Percentiles rank a stretch among this genome's conserved stretches.
Conservation (phyloP, 768 basidiomycete species). For the Boletales sp. region DNA sequence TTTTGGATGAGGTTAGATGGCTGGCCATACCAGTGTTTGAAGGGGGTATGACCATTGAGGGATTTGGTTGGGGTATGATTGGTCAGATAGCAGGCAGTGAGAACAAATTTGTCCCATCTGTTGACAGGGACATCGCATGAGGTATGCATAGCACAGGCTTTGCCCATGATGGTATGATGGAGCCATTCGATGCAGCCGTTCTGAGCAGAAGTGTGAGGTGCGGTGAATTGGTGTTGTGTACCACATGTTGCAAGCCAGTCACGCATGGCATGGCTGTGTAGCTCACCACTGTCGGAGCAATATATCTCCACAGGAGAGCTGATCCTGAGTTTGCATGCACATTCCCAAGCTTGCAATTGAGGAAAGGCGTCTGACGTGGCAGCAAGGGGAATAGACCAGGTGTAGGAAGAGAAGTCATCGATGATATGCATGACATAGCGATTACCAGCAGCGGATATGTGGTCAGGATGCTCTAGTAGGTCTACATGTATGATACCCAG, state of each 20-base stretch:
- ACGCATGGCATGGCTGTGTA: neutral
- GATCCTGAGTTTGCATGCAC: neutral
- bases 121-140: no score
- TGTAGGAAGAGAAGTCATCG: slow-evolving; percentile 8
- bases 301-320: no score
- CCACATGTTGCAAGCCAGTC: neutral
- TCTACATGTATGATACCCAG: slow-evolving; percentile 24
- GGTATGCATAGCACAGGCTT: neutral
- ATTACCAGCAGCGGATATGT: neutral
- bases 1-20: neutral
- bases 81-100: neutral
- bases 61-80: neutral
- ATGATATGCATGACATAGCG: slow-evolving; percentile 7
- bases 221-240: neutral
- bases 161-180: neutral
- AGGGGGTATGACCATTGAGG: neutral
- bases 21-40: no score
- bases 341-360: slow-evolving; percentile 33
- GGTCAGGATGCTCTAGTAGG: slow-evolving; percentile 18
- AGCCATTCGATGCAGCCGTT: neutral
- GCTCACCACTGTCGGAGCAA: neutral
- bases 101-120: neutral
- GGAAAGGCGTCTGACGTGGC: slow-evolving; percentile 27
- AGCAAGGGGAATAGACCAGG: slow-evolving; percentile 33
- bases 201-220: neutral